Evolutionary conservation across 1,284 basidiomycete species (phyloP), one percentile per base, ranked within the genome.

Genomic region (Malassezia furfur): DNA sequence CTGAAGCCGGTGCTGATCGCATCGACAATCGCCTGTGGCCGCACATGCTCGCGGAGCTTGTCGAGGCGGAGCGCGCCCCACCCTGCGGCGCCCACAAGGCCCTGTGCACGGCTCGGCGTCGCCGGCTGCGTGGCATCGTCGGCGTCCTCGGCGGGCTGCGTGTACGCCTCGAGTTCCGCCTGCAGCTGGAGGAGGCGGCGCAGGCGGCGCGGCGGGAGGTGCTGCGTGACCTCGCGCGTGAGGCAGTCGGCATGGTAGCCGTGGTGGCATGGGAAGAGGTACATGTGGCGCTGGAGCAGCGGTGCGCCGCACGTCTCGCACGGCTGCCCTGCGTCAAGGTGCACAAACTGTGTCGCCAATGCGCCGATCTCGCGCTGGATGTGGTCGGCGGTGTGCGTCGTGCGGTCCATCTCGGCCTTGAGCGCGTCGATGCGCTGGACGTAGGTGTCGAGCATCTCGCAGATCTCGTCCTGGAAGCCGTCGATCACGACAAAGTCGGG

Each of bases 401-500:
- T 89, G 53, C 93, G 88, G 68, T 93, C 87, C 94, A 99, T 98
- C 68, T 96, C 93, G 45, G 78, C 81, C 77, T 93, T 94, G 60
- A 99, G 81, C 40, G 80, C 79, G 61, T 93, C 90, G 54, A 98
- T 98, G 65, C 90, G 87, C 8, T 85, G 81, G 35, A 89, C 88
- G 73, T 98, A 98, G 4, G 86, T 85, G 75, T 98, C 94, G 58
- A 99, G 79, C 0, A 94, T 94, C 55, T 85, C 84, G 62, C 93
- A 94, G 64, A 98, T 98, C 77, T 98, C 91, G 66, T 93, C 88
- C 76, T 98, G 98, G 82, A 98, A 98, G 73, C 96, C 91, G 75
- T 98, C 94, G 66, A 99, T 96, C 61, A 98, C 89, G 12, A 93
- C 90, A 76, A 99, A 99, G 77, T 98, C 93, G 2, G 94, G 93